Percentiles rank a stretch among this genome's conserved stretches.
phyloP scores from a whole-genome alignment of 1,284 basidiomycete genomes.

The Apiotrichum gracile region DNA sequence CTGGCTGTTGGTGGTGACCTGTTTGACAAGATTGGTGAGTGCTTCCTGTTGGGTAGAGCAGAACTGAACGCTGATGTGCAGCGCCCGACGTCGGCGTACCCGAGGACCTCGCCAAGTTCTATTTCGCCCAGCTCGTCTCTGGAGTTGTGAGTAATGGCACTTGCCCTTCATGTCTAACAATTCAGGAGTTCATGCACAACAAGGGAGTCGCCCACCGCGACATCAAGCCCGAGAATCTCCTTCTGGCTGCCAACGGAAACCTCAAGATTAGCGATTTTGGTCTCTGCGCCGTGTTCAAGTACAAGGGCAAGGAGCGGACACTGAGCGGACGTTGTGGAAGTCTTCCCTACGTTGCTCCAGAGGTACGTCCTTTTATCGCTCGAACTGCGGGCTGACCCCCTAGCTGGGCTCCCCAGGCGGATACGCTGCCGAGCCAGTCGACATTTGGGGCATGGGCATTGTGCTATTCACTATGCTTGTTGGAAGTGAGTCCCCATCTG shows the following conservation, averaged over 20 bases:
- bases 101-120: slow-evolving; percentile 83
- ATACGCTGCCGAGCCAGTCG: slow-evolving; percentile 86
- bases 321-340: slow-evolving; percentile 84
- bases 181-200: slow-evolving; percentile 71
- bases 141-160: slow-evolving; percentile 53
- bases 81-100: slow-evolving; percentile 81
- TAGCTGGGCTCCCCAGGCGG: slow-evolving; percentile 46
- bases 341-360: slow-evolving; percentile 90
- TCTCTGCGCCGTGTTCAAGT: slow-evolving; percentile 81
- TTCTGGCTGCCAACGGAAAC: slow-evolving; percentile 66
- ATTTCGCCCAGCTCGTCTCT: slow-evolving; percentile 80
- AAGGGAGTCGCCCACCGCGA: slow-evolving; percentile 94
- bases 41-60: neutral
- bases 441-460: slow-evolving; percentile 95
- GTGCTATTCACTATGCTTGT: slow-evolving; percentile 87
- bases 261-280: slow-evolving; percentile 97
- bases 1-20: slow-evolving; percentile 89
- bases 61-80: slow-evolving; percentile 29
- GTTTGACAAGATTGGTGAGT: slow-evolving; percentile 92
- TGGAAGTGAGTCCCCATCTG: slow-evolving; percentile 63
- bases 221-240: slow-evolving; percentile 90
- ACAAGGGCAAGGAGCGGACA: slow-evolving; percentile 75
- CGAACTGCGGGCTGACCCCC: neutral
- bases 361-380: slow-evolving; percentile 52
- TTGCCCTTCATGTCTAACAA: neutral